phyloP scores from a whole-genome alignment of 2,329 filamentous ascomycete genomes.

The Diaporthe sp. region DNA sequence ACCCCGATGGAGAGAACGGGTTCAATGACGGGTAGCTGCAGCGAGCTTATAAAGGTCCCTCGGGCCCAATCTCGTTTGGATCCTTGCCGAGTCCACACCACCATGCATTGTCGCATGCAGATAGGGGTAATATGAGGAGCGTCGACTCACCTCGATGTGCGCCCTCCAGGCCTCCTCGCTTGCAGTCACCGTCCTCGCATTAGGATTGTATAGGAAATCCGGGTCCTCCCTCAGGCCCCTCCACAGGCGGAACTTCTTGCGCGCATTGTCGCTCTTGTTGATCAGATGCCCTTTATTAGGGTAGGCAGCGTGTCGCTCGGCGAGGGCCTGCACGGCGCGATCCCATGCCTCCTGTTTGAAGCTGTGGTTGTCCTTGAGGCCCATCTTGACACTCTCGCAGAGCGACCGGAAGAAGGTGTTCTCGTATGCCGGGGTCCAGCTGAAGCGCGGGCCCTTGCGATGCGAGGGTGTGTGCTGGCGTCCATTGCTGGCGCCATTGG shows the following conservation, averaged over 20 bases:
- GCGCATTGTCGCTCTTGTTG: constrained; percentile 74
- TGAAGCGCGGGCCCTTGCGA: constrained; percentile 65
- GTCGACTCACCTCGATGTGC: constrained; percentile 66
- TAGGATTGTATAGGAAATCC: constrained; percentile 67
- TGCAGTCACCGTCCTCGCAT: constrained; percentile 65
- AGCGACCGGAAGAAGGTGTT: constrained; percentile 72
- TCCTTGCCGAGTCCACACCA: constrained; percentile 3
- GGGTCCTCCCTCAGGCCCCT: constrained; percentile 69
- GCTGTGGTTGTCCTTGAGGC: constrained; percentile 64
- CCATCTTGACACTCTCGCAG: constrained; percentile 70
- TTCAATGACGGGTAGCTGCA: constrained; percentile 22
- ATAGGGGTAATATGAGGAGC: background rate
- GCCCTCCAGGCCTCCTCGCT: constrained; percentile 69
- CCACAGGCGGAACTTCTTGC: constrained; percentile 74
- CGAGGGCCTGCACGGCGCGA: constrained; percentile 66
- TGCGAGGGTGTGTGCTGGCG: constrained; percentile 46
- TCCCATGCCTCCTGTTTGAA: constrained; percentile 75
- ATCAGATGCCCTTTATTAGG: constrained; percentile 73
- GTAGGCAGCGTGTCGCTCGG: constrained; percentile 68
- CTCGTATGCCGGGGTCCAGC: constrained; percentile 71
- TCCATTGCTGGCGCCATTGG: constrained; percentile 38
- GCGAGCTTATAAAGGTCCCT: background rate
- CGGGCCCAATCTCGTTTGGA: constrained; percentile 7
- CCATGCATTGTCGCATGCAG: constrained; percentile 1
- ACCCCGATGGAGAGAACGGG: constrained; percentile 3